Evolutionary conservation across 441 rosid genomes (phyloP).

Genomic region (Pelargonium australe): DNA sequence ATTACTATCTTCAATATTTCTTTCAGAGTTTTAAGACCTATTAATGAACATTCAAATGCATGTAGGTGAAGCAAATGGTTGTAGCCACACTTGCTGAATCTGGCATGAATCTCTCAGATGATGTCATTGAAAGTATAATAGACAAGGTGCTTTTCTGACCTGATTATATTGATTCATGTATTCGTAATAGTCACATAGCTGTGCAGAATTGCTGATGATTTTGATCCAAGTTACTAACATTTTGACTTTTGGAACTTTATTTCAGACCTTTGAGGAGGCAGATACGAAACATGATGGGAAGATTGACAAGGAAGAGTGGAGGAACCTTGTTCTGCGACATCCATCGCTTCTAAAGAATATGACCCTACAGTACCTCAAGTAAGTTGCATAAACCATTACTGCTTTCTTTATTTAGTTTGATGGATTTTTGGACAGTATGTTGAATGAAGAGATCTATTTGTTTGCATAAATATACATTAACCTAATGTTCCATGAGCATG

Average conservation of each 20-base stretch:
- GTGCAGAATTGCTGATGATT: not conserved
- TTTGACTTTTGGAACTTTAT: slow-evolving; percentile 20
- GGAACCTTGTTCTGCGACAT: slow-evolving; percentile 77
- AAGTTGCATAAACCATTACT: slow-evolving; percentile 24
- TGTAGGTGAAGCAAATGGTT: slow-evolving; percentile 94
- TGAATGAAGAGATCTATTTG: too few species aligned
- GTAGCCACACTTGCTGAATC: slow-evolving; percentile 96
- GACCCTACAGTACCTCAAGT: slow-evolving; percentile 94
- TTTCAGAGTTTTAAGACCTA: too few species aligned
- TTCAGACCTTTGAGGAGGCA: slow-evolving; percentile 88
- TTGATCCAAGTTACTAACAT: too few species aligned
- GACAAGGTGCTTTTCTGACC: slow-evolving; percentile 52
- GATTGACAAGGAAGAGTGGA: slow-evolving; percentile 94
- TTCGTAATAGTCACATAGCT: not conserved
- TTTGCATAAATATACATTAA: too few species aligned
- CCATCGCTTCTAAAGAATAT: slow-evolving; percentile 83
- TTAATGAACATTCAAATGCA: too few species aligned
- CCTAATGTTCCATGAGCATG: too few species aligned
- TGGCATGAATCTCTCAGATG: slow-evolving; percentile 90
- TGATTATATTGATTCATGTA: not conserved
- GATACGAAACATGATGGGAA: slow-evolving; percentile 92
- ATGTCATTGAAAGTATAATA: slow-evolving; percentile 79
- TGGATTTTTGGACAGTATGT: too few species aligned
- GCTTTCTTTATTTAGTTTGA: not conserved
- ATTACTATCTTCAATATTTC: too few species aligned